Evolutionary conservation across 2,329 filamentous ascomycete species (phyloP).

Genomic region (Zymoseptoria crescenta): DNA sequence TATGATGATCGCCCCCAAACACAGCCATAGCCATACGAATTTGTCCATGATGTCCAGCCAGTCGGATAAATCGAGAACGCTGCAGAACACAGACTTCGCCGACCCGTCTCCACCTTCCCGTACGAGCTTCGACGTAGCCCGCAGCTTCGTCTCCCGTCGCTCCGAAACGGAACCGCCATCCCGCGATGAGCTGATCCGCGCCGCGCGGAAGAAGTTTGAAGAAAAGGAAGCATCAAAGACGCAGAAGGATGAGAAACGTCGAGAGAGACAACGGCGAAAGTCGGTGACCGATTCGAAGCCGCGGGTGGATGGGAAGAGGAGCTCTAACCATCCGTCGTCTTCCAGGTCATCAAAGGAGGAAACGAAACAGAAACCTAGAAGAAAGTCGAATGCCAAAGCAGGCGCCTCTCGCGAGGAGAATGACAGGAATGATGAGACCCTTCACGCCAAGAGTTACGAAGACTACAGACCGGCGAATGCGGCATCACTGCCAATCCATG

Average conservation of each 20-base stretch:
- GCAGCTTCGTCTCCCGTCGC: slow-evolving; percentile 39
- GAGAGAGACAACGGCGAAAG: slow-evolving; percentile 35
- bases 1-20: slow-evolving; percentile 38
- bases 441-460: slow-evolving; percentile 20
- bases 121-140: slow-evolving; percentile 50
- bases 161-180: slow-evolving; percentile 45
- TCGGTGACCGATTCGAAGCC: slow-evolving; percentile 16
- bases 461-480: slow-evolving; percentile 19
- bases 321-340: neutral
- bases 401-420: slow-evolving; percentile 7
- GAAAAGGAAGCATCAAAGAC: slow-evolving; percentile 53
- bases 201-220: slow-evolving; percentile 49
- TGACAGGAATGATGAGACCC: slow-evolving; percentile 8
- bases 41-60: slow-evolving; percentile 38
- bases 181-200: slow-evolving; percentile 49
- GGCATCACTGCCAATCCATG: slow-evolving; percentile 19
- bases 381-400: slow-evolving; percentile 10
- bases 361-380: slow-evolving; percentile 11
- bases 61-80: slow-evolving; percentile 33
- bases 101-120: slow-evolving; percentile 48
- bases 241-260: slow-evolving; percentile 44
- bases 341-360: slow-evolving; percentile 1
- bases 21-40: slow-evolving; percentile 46
- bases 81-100: slow-evolving; percentile 43
- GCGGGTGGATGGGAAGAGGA: neutral